phyloP scores from a whole-genome alignment of 148 eudicot genomes.

The Polygonum aviculare region DNA sequence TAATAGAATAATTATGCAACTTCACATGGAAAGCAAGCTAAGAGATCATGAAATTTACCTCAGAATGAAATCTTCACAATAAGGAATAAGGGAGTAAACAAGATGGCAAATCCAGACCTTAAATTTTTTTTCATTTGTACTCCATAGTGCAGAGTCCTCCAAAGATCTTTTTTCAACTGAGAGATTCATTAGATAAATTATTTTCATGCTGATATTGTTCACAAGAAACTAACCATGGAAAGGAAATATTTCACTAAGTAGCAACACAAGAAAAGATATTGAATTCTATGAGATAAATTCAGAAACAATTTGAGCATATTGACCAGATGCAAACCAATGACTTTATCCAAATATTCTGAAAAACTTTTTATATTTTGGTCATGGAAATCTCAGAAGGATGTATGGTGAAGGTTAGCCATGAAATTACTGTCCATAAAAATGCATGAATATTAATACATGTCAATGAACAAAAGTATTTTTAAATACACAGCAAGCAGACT shows the following conservation, averaged over 20 bases:
- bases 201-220: not conserved
- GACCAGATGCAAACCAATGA: not conserved
- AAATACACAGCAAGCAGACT: not conserved
- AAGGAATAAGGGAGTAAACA: conserved; percentile 68
- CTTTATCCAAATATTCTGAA: not conserved
- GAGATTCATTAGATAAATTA: not conserved
- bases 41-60: conserved; percentile 31
- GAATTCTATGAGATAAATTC: not conserved
- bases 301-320: not conserved
- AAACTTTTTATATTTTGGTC: not conserved
- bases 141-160: conserved; percentile 65
- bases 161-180: conserved; percentile 68
- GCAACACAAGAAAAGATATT: not conserved
- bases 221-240: not conserved
- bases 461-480: not conserved
- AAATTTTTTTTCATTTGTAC: conserved; percentile 59
- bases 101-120: conserved; percentile 89
- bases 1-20: not conserved
- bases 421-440: not conserved
- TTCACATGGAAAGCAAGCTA: conserved; percentile 10
- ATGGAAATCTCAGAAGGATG: not conserved
- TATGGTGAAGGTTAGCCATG: not conserved
- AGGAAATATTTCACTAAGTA: not conserved
- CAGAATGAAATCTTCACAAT: conserved; percentile 67
- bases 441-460: not conserved